Evolutionary conservation across 768 basidiomycete species (phyloP).

Genomic region (Leccinellum rugosiceps): DNA sequence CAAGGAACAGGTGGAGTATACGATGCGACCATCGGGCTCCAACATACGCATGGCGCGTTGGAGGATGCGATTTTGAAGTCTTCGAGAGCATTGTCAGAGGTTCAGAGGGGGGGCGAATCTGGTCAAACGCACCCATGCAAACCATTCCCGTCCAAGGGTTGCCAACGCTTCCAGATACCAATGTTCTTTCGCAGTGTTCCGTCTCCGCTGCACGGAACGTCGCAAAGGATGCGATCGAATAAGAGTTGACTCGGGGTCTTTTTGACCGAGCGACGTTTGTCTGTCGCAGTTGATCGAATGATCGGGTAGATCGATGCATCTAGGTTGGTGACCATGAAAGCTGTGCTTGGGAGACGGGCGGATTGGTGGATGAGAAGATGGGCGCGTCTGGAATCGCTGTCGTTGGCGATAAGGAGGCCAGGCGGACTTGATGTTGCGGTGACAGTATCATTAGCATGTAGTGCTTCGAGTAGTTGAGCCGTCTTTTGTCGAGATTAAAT

Average conservation of each 20-base stretch:
- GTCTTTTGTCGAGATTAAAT: constrained; percentile 49
- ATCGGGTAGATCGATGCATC: constrained; percentile 87
- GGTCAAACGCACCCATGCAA: constrained; percentile 66
- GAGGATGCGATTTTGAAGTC: constrained; percentile 89
- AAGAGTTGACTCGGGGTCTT: constrained; percentile 51
- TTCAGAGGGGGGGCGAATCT: background rate
- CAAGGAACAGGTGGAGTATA: constrained; percentile 97
- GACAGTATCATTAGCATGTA: constrained; percentile 74
- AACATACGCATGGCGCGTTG: constrained; percentile 91
- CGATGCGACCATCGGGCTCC: constrained; percentile 76
- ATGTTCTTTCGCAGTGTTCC: constrained; percentile 94
- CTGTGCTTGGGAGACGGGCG: constrained; percentile 87
- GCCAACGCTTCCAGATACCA: constrained; percentile 94
- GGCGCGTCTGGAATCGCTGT: constrained; percentile 89
- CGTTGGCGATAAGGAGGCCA: constrained; percentile 92
- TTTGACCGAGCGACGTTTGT: constrained; percentile 32
- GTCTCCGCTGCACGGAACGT: constrained; percentile 97
- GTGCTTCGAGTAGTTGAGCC: constrained; percentile 91
- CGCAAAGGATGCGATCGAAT: constrained; percentile 93
- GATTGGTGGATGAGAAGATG: constrained; percentile 97
- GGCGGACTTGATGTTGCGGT: constrained; percentile 67
- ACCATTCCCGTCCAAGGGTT: constrained; percentile 83
- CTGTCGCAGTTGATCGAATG: constrained; percentile 37
- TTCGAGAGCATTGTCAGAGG: constrained; percentile 31
- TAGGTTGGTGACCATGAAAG: constrained; percentile 92